Evolutionary conservation across 257 asterid species (phyloP).

Genomic region (Linderniella brevidens): DNA sequence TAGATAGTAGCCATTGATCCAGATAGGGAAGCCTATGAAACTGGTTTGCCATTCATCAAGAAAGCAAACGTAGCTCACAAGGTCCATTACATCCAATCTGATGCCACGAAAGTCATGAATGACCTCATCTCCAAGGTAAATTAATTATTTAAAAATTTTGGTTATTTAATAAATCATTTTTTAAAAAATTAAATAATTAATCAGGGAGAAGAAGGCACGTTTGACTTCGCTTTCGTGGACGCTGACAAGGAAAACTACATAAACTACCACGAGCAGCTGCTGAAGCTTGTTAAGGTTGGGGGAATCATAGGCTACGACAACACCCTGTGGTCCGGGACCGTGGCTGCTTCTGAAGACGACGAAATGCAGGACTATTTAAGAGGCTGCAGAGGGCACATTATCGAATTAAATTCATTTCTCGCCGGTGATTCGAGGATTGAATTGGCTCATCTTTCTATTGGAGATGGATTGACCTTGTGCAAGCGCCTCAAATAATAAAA

Average conservation of each 20-base stretch:
- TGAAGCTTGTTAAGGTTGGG: slow-evolving; percentile 37
- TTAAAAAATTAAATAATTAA: neutral
- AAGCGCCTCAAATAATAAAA: slow-evolving; percentile 20
- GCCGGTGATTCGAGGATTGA: slow-evolving; percentile 41
- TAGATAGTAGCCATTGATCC: slow-evolving; percentile 42
- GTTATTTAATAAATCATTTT: neutral
- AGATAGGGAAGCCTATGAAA: slow-evolving; percentile 31
- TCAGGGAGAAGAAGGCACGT: slow-evolving; percentile 43
- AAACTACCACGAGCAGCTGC: slow-evolving; percentile 33
- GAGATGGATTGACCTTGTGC: slow-evolving; percentile 60
- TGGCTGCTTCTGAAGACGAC: slow-evolving; percentile 23
- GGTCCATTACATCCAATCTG: slow-evolving; percentile 25
- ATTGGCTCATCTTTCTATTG: slow-evolving; percentile 40
- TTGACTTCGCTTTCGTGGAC: slow-evolving; percentile 56
- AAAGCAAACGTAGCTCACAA: slow-evolving; percentile 35
- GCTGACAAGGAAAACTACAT: slow-evolving; percentile 53
- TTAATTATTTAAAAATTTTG: neutral
- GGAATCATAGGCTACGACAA: slow-evolving; percentile 55
- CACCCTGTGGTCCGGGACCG: slow-evolving; percentile 47
- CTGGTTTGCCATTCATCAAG: slow-evolving; percentile 36
- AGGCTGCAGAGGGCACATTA: slow-evolving; percentile 15
- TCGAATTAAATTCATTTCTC: slow-evolving; percentile 28
- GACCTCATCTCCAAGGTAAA: slow-evolving; percentile 13
- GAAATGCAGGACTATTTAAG: slow-evolving; percentile 22
- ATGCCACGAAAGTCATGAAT: slow-evolving; percentile 15